These are phyloP conservation scores for Posidonia oceanica DNA, from an alignment of 116 monocot genomes.

Conservation along the genomic window DNA sequence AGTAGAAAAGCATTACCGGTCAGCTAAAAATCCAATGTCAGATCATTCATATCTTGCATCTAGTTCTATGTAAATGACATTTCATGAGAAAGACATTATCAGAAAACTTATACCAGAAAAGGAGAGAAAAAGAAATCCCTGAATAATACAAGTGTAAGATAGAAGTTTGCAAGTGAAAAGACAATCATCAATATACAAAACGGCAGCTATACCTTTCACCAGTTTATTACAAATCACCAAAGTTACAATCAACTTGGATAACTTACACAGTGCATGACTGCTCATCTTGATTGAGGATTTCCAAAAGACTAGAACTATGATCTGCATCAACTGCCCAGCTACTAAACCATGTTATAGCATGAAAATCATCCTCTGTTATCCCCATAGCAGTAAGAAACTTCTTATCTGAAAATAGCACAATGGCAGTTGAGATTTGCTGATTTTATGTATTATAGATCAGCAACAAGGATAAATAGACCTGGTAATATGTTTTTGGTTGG, in stretches of 20 bases:
- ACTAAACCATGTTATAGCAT: conserved; percentile 93
- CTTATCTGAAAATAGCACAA: conserved; percentile 34
- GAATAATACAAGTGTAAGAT: too few relatives aligned
- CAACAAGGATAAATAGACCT: too few relatives aligned
- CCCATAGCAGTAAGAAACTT: conserved; percentile 41
- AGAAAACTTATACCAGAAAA: too few relatives aligned
- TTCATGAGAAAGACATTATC: too few relatives aligned
- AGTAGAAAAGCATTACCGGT: background rate
- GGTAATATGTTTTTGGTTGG: too few relatives aligned
- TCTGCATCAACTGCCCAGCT: conserved; percentile 97
- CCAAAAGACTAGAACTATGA: conserved; percentile 25
- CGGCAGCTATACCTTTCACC: background rate
- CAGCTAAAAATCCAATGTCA: background rate
- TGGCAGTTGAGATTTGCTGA: too few relatives aligned
- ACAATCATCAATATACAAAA: background rate
- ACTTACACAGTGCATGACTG: conserved; percentile 3
- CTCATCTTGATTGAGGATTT: conserved; percentile 13
- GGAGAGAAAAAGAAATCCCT: too few relatives aligned
- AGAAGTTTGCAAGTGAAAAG: background rate
- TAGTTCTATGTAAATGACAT: background rate
- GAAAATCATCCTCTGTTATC: conserved; percentile 58
- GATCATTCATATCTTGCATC: background rate
- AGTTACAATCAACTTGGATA: too few relatives aligned
- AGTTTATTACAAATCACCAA: background rate
- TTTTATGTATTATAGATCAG: too few relatives aligned